phyloP scores from a whole-genome alignment of 192 early-diverging fungal species.

The Chytriomyces hyalinus region DNA sequence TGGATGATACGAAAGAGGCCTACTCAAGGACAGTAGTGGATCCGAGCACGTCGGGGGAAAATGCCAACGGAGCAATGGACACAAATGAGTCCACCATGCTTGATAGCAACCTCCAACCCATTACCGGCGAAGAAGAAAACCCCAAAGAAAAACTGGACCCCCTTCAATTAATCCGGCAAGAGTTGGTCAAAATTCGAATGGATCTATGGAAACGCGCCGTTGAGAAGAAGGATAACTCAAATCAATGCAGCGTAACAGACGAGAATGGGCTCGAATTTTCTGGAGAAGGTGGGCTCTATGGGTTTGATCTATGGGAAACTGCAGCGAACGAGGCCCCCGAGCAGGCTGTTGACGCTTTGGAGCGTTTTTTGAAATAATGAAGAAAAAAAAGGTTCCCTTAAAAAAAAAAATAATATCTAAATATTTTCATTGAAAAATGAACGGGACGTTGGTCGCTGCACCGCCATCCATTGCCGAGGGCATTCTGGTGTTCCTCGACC shows the following conservation, averaged over 20 bases:
- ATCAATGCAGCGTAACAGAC: background rate
- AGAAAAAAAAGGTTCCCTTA: background rate
- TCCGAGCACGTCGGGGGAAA: background rate
- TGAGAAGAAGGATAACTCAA: background rate
- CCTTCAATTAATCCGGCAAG: background rate
- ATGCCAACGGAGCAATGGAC: background rate
- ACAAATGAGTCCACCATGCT: conserved; percentile 6
- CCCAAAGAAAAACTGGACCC: background rate
- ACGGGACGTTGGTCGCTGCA: no score
- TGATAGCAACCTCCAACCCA: background rate
- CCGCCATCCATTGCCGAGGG: no score
- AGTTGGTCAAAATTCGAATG: conserved; percentile 7
- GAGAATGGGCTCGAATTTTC: conserved; percentile 9
- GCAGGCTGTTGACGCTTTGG: background rate
- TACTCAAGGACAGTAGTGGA: background rate
- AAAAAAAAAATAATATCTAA: conserved; percentile 5
- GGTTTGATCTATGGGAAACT: conserved; percentile 18
- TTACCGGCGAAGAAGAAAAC: background rate
- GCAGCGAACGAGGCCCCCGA: background rate
- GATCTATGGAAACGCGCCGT: conserved; percentile 18
- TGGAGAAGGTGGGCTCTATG: background rate
- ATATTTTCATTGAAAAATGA: background rate
- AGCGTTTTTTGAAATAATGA: background rate
- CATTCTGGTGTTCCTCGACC: no score
- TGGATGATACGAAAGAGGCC: background rate